Evolutionary conservation across 805 yeast genomes (phyloP).

Genomic region (Candida andamanensis): DNA sequence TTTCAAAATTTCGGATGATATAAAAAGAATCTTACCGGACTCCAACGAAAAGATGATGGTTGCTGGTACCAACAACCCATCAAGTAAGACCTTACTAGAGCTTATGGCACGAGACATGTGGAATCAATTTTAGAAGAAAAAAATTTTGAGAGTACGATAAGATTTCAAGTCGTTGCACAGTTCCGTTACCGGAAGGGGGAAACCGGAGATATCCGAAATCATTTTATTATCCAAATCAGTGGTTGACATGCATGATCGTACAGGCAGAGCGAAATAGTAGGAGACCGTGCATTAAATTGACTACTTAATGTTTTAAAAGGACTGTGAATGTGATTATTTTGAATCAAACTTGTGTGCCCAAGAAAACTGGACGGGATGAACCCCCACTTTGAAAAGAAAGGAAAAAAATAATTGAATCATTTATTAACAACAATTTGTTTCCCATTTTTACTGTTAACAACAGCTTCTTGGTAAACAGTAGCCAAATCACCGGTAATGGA

Average conservation of each 20-base stretch:
- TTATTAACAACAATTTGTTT: constrained; percentile 23
- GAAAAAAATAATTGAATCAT: neutral
- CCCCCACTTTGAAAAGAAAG: neutral
- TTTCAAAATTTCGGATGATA: constrained; percentile 29
- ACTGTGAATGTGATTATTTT: too few species aligned
- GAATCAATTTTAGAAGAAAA: too few species aligned
- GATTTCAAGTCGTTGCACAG: too few species aligned
- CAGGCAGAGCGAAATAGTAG: too few species aligned
- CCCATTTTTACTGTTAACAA: constrained; percentile 30
- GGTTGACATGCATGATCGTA: too few species aligned
- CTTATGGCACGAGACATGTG: constrained; percentile 59
- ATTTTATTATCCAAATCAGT: too few species aligned
- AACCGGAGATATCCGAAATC: too few species aligned
- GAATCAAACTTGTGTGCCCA: neutral
- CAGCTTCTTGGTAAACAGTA: constrained; percentile 24
- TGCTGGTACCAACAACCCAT: constrained; percentile 47
- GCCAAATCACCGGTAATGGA: constrained; percentile 21
- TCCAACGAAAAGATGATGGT: constrained; percentile 56
- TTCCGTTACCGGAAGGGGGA: too few species aligned
- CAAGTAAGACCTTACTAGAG: constrained; percentile 53
- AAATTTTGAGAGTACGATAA: too few species aligned
- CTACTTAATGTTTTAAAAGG: too few species aligned
- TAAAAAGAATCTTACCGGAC: constrained; percentile 50
- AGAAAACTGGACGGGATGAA: neutral
- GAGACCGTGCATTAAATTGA: too few species aligned